Evolutionary conservation across 2,329 filamentous ascomycete species (phyloP), one percentile per base, ranked within the genome.

Genomic region (Ceratocystis lukuohia): DNA sequence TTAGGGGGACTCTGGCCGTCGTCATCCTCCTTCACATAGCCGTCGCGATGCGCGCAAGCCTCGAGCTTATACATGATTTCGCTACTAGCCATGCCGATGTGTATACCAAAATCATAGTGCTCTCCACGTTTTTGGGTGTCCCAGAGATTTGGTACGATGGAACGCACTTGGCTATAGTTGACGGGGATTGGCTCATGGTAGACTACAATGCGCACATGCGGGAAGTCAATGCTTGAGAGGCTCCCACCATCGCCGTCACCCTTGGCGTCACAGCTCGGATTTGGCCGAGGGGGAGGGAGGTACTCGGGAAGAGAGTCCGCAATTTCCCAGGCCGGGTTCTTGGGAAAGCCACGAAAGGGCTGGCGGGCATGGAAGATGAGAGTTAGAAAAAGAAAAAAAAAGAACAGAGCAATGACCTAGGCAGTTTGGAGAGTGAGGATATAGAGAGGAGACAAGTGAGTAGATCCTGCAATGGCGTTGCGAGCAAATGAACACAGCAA

Each of bases 291-390:
- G 63, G 77, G 75, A 15, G 79, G 74, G 4, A 92, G 81, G 70
- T 82, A 81, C 1, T 81, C 74, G 2, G 89, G 86, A n/a, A 95
- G 82, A 22, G 77, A 79, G 30, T 79, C 80, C 62, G 88, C 85
- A 72, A 96, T 92, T 72, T 92, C 83, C 81, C 84, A 92, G 2
- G 90, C 91, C 7, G 91, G 89, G 73, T 96, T 96, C 68, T 86
- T 77, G 33, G 85, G 83, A 72, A 86, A 86, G n/a, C 77, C 79
- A 71, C 87, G 85, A 75, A 95, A 96, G 1, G 91, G 87, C 89
- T 93, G 50, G 25, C 44, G 30, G 45, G 68, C 72, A 68, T 72
- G 71, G 67, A 66, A 25, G 25, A 33, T 50, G 1, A 5, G 20
- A 15, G 44, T 41, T 22, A 45, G 64, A 53, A 30, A 53, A 48